Evolutionary conservation across 1,284 basidiomycete species (phyloP).

Genomic region (Gomphus sp.): DNA sequence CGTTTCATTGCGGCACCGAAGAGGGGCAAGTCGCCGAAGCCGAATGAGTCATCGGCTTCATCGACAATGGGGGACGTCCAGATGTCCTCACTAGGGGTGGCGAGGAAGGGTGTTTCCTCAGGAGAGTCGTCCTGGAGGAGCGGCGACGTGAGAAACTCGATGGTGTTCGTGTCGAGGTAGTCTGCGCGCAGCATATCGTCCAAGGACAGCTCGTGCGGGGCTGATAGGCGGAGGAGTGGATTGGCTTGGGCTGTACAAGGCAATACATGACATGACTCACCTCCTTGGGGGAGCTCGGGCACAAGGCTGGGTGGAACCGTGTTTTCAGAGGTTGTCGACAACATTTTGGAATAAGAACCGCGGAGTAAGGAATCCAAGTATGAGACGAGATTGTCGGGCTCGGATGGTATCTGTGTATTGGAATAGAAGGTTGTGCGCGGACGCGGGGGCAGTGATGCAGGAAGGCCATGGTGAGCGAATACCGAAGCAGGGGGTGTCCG

Average conservation of each 20-base stretch:
- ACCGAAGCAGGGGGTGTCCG: conserved; percentile 38
- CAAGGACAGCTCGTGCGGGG: not conserved
- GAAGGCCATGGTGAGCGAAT: conserved; percentile 67
- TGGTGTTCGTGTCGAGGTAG: conserved; percentile 1
- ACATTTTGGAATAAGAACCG: conserved; percentile 8
- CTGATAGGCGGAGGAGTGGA: too few relatives aligned
- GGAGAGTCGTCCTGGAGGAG: conserved; percentile 4
- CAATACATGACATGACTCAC: not conserved
- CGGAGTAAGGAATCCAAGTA: conserved; percentile 4
- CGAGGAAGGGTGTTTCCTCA: conserved; percentile 12
- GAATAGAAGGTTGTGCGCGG: conserved; percentile 28
- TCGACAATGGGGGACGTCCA: conserved; percentile 33
- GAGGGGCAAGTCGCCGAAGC: conserved; percentile 6
- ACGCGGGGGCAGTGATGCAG: conserved; percentile 53
- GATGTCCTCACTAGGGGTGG: conserved; percentile 21
- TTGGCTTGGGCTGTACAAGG: not conserved
- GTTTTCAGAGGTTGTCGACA: conserved; percentile 4
- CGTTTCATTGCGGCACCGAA: conserved; percentile 3
- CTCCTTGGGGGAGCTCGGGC: not conserved
- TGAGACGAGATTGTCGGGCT: not conserved
- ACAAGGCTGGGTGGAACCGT: not conserved
- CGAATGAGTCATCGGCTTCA: conserved; percentile 5
- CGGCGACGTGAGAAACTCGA: conserved; percentile 4
- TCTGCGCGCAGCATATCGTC: not conserved
- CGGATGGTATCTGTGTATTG: not conserved